Evolutionary conservation across 805 yeast genomes (phyloP).

Genomic region (Metschnikowia lunata): DNA sequence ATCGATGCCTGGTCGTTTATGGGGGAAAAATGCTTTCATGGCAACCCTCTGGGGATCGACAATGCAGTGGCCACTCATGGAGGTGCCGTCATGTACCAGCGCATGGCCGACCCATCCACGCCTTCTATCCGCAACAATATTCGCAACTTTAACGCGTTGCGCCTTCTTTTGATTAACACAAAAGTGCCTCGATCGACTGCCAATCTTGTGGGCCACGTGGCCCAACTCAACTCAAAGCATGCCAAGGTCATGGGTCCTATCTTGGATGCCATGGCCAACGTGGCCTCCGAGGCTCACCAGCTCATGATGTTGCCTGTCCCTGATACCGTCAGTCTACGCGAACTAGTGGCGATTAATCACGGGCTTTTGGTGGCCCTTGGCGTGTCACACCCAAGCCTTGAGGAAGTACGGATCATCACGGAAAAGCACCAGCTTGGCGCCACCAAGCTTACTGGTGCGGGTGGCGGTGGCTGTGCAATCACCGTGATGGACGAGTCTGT

Average conservation of each 20-base stretch:
- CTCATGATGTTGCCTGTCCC: slow-evolving; percentile 52
- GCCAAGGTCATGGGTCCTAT: slow-evolving; percentile 56
- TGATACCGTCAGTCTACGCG: slow-evolving; percentile 46
- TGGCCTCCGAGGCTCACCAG: slow-evolving; percentile 69
- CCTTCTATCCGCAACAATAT: slow-evolving; percentile 66
- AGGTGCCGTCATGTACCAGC: slow-evolving; percentile 88
- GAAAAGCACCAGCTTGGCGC: slow-evolving; percentile 68
- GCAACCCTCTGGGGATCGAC: slow-evolving; percentile 95
- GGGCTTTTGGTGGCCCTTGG: slow-evolving; percentile 82
- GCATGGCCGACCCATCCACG: slow-evolving; percentile 45
- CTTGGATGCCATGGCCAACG: slow-evolving; percentile 68
- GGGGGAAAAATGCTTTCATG: slow-evolving; percentile 95
- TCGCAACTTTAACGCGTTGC: slow-evolving; percentile 69
- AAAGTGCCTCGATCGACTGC: slow-evolving; percentile 86
- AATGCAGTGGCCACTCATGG: slow-evolving; percentile 95
- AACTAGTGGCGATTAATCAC: slow-evolving; percentile 77
- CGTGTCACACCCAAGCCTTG: slow-evolving; percentile 91
- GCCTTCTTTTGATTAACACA: slow-evolving; percentile 77
- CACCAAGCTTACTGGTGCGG: slow-evolving; percentile 96
- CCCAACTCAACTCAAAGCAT: slow-evolving; percentile 45
- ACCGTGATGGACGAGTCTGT: slow-evolving; percentile 60
- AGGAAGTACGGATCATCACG: slow-evolving; percentile 61
- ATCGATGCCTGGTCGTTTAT: slow-evolving; percentile 85
- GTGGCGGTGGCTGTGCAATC: slow-evolving; percentile 98
- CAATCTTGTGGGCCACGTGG: slow-evolving; percentile 73